These are phyloP conservation scores for Capsella bursapastoris DNA, from an alignment of 345 rosid species.

Conservation along the genomic window DNA sequence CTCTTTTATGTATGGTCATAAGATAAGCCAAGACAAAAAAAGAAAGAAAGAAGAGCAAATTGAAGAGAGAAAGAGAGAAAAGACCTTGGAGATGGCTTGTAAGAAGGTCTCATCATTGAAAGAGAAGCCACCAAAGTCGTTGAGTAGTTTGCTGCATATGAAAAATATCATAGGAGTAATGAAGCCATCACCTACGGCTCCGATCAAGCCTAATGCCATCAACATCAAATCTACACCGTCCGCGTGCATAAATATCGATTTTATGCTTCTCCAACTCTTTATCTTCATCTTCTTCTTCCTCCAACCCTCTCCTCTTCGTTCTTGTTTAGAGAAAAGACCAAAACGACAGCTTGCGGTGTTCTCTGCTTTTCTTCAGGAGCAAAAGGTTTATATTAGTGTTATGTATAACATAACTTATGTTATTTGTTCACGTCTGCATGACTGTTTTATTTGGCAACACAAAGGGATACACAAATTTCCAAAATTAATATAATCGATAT, in stretches of 20 bases:
- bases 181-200: constrained; percentile 75
- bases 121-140: not conserved
- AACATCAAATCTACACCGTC: constrained; percentile 58
- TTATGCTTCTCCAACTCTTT: constrained; percentile 41
- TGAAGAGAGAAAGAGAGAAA: not conserved
- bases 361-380: not conserved
- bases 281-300: constrained; percentile 31
- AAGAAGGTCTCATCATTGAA: not conserved
- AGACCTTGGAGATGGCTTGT: not conserved
- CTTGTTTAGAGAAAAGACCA: constrained; percentile 8
- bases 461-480: too few species aligned
- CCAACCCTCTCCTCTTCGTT: not conserved
- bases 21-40: not conserved
- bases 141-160: not conserved
- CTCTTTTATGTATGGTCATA: too few species aligned
- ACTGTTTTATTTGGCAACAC: not conserved
- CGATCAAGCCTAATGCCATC: constrained; percentile 69
- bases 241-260: constrained; percentile 69
- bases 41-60: not conserved
- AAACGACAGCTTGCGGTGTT: not conserved
- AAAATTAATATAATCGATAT: too few species aligned
- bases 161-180: constrained; percentile 46
- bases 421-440: not conserved
- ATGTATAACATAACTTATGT: too few species aligned
- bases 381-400: not conserved